These are phyloP conservation scores for Ajuga reptans DNA, from an alignment of 305 asterid species.

Conservation along the genomic window DNA sequence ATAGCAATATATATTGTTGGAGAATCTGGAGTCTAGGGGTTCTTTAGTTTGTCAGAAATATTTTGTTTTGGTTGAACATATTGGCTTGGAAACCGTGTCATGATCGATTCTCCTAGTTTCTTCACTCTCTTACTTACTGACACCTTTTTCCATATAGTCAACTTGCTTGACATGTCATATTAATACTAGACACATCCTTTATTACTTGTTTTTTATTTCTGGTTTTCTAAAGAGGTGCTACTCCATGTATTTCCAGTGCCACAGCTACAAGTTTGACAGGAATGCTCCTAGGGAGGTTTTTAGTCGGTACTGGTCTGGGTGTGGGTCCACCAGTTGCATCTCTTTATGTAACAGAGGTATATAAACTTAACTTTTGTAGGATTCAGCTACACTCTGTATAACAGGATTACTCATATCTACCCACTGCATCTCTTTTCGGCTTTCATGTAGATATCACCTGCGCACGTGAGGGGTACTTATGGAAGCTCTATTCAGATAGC, in stretches of 20 bases:
- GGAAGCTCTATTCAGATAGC: slow-evolving; percentile 93
- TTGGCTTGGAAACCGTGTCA: not conserved
- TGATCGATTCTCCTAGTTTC: not conserved
- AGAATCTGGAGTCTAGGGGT: no score
- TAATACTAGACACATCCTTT: not conserved
- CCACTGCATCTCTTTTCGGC: not conserved
- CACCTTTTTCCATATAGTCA: not conserved
- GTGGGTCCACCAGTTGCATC: slow-evolving; percentile 93
- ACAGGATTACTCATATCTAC: not conserved
- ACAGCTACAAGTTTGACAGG: slow-evolving; percentile 55
- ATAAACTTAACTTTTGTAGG: slow-evolving; percentile 9
- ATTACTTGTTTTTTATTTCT: not conserved
- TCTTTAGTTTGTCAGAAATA: no score
- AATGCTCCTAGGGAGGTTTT: slow-evolving; percentile 78
- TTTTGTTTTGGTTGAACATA: not conserved
- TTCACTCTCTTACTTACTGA: not conserved
- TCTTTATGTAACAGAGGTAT: slow-evolving; percentile 86
- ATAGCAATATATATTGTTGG: no score
- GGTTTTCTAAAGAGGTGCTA: slow-evolving; percentile 19
- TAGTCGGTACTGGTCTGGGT: slow-evolving; percentile 85
- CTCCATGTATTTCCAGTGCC: slow-evolving; percentile 55
- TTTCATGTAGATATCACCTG: slow-evolving; percentile 71
- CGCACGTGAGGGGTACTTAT: slow-evolving; percentile 85
- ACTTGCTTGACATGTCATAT: not conserved
- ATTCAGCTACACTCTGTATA: not conserved